A percentile compares a stretch with the other conserved stretches of the same genome.
These are phyloP conservation scores for Oryza rufipogon DNA, from an alignment of 176 grass and related monocot species.

Conservation along the genomic window DNA sequence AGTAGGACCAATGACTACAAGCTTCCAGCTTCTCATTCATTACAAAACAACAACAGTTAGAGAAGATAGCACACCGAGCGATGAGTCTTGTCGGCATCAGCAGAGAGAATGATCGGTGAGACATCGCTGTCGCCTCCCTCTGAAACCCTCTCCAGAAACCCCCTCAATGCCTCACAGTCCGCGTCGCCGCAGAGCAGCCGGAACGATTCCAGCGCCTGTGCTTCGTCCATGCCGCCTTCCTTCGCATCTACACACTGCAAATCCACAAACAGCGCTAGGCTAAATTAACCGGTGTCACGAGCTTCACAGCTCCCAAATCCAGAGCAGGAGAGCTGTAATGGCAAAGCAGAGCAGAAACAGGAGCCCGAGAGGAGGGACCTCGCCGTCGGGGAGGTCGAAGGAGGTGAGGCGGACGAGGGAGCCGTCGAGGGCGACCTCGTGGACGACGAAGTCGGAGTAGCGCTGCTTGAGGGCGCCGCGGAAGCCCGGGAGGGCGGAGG, in stretches of 20 bases:
- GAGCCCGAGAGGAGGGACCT: conserved; percentile 31
- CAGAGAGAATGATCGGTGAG: conserved; percentile 70
- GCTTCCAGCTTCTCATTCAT: background rate
- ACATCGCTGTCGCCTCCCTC: conserved; percentile 44
- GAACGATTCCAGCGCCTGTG: conserved; percentile 61
- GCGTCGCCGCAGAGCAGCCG: conserved; percentile 64
- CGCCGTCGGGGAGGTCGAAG: conserved; percentile 67
- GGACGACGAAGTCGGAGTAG: conserved; percentile 90
- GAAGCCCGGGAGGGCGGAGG: conserved; percentile 82
- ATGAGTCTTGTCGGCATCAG: conserved; percentile 79
- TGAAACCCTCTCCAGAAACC: conserved; percentile 59
- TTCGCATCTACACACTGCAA: conserved; percentile 52
- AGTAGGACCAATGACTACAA: conserved; percentile 26
- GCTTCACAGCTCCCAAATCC: background rate
- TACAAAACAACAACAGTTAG: background rate
- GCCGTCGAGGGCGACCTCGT: conserved; percentile 77
- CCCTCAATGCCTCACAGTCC: conserved; percentile 55
- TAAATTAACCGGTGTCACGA: background rate
- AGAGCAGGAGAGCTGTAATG: background rate
- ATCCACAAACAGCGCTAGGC: conserved; percentile 7
- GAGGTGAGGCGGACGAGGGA: conserved; percentile 80
- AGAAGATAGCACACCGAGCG: conserved; percentile 31
- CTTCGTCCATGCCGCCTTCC: conserved; percentile 49
- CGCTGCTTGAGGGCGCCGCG: conserved; percentile 80
- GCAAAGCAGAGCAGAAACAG: background rate